A percentile compares a stretch with the other conserved stretches of the same genome.
Evolutionary conservation across 371 early-diverging fungal species (phyloP).

Genomic region (Sporodiniella umbellata): DNA sequence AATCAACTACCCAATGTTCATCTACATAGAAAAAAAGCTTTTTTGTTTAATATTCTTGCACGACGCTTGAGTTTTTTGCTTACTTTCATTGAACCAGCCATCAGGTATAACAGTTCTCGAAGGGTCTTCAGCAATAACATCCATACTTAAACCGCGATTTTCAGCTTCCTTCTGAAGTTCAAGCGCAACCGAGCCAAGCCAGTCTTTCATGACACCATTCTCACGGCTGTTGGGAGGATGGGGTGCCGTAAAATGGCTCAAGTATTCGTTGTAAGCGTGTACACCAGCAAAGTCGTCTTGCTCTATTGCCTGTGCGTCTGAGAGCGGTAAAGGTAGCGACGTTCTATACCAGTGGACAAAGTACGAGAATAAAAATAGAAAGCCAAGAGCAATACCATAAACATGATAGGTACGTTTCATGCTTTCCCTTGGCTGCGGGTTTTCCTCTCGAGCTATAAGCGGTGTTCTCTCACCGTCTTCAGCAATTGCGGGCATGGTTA

Average conservation of each 20-base stretch:
- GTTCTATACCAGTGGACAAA: slow-evolving; percentile 18
- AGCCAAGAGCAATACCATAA: slow-evolving; percentile 15
- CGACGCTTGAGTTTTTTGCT: slow-evolving; percentile 27
- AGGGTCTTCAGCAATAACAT: slow-evolving; percentile 38
- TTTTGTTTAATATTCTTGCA: slow-evolving; percentile 16
- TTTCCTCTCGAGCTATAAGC: neutral
- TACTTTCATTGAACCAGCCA: slow-evolving; percentile 30
- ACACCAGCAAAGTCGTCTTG: slow-evolving; percentile 42
- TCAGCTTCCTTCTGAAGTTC: slow-evolving; percentile 40
- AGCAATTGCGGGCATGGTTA: neutral
- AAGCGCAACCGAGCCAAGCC: slow-evolving; percentile 27
- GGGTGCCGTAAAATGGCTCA: slow-evolving; percentile 48
- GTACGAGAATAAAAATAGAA: slow-evolving; percentile 13
- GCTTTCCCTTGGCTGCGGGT: neutral
- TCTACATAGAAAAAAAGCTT: slow-evolving; percentile 19
- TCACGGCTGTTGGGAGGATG: slow-evolving; percentile 56
- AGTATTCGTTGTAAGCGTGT: slow-evolving; percentile 51
- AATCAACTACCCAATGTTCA: slow-evolving; percentile 43
- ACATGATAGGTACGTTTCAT: slow-evolving; percentile 9
- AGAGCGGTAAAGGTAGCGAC: slow-evolving; percentile 34
- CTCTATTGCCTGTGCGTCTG: slow-evolving; percentile 27
- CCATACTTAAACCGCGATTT: slow-evolving; percentile 31
- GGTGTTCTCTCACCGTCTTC: slow-evolving; percentile 9
- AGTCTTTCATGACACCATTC: slow-evolving; percentile 29
- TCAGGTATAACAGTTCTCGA: slow-evolving; percentile 12